phyloP scores from a whole-genome alignment of 768 basidiomycete genomes.

The Lactarius tabidus region DNA sequence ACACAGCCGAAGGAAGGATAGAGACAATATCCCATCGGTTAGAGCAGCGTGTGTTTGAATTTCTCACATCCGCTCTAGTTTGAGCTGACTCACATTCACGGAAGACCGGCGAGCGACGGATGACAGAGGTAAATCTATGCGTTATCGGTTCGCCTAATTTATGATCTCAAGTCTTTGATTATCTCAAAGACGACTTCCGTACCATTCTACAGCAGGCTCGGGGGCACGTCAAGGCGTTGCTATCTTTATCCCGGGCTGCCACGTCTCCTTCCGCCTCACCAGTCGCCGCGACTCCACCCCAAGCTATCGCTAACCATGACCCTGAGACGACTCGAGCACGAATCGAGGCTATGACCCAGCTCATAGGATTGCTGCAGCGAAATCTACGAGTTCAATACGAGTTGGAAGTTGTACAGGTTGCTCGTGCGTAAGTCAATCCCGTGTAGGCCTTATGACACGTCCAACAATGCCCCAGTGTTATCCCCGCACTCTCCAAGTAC shows the following conservation, averaged over 20 bases:
- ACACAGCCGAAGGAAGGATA: conserved; percentile 21
- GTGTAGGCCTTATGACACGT: neutral
- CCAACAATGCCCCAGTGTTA: conserved; percentile 49
- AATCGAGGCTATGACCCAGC: conserved; percentile 58
- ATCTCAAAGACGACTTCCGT: conserved; percentile 60
- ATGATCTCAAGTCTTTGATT: neutral
- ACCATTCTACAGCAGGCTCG: conserved; percentile 65
- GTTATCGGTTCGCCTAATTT: neutral
- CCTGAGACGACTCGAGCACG: conserved; percentile 46
- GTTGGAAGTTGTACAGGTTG: conserved; percentile 60
- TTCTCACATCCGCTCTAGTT: neutral
- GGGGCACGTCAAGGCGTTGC: conserved; percentile 53
- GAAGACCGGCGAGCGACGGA: conserved; percentile 24
- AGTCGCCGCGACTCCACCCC: conserved; percentile 37
- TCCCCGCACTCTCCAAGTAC: conserved; percentile 72
- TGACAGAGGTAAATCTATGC: conserved; percentile 20
- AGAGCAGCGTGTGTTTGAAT: conserved; percentile 18
- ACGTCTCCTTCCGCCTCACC: conserved; percentile 34
- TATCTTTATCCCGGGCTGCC: conserved; percentile 39
- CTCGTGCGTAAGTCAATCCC: conserved; percentile 62
- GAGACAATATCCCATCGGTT: conserved; percentile 22
- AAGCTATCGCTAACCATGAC: conserved; percentile 36
- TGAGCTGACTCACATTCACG: neutral
- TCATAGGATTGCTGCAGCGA: conserved; percentile 63
- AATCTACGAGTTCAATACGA: conserved; percentile 76